Base-by-base conservation (phyloP, 2,329 filamentous ascomycete species). In the Pseudocercospora eumusae region DNA sequence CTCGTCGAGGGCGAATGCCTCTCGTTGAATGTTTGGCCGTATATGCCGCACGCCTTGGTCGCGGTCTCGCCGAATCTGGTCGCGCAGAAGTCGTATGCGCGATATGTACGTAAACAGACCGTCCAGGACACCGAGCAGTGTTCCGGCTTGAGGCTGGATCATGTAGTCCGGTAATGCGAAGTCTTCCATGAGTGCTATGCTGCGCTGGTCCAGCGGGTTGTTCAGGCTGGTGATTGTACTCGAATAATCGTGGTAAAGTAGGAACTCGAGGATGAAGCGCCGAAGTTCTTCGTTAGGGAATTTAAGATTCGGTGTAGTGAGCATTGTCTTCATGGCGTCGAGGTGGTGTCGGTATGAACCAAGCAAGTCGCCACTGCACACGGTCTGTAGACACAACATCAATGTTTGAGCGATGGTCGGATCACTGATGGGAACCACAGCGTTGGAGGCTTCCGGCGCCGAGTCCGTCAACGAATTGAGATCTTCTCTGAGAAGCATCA, bases 61-160 rank as follows among this genome's bases (percentile, higher is more conserved):
- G 68, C 92, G 87, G 56, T 91, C 87, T 31, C 81, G 79, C 5
- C 92, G 85, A 64, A 96, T 89, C 2, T 82, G 82, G 74, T 93
- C 89, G 45, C 92, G 85, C 40, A 96, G 84, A 11, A 85, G 84
- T 1, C 90, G 92, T 63, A 96, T 93, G 70, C 90, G 86, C 7
- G 88, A 88, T 28, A 96, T 87, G 71, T 90, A 88, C 33, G 84
- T 83, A 72, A 96, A 92, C 1, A 96, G 80, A 0, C 91, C 91
- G 70, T 96, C 92, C 44, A 89, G 86, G 25, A 96, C 88, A 21
- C 92, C 92, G 5, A 96, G 81, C 4, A 96, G 81, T n/a, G 79
- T 81, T 8, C 82, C 83, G 2, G 82, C 83, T 66, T 83, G 80
- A 1, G 82, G 79, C 56, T 83, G 82, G 28, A 83, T 80, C 54